Evolutionary conservation across 257 asterid species (phyloP).

Genomic region (Solanum virginianum): DNA sequence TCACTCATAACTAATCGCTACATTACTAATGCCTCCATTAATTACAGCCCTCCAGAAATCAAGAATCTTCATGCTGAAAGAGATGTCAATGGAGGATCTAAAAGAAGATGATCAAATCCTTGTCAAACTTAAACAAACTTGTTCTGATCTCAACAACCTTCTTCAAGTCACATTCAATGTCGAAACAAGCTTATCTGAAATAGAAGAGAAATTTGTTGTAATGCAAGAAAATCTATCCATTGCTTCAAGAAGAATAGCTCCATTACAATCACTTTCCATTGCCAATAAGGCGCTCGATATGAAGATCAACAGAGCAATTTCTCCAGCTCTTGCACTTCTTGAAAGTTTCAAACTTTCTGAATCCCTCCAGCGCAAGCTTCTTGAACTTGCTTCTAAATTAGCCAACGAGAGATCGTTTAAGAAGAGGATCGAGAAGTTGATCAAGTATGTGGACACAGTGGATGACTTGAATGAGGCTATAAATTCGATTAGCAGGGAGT

Average conservation of each 20-base stretch:
- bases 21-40: no score
- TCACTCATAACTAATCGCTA: no score
- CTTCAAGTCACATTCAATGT: conserved; percentile 25
- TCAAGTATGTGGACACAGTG: conserved; percentile 52
- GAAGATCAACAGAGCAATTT: conserved; percentile 56
- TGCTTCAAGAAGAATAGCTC: conserved; percentile 48
- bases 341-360: conserved; percentile 55
- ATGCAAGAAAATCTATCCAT: conserved; percentile 25
- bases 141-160: conserved; percentile 33
- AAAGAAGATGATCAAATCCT: conserved; percentile 29
- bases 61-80: not conserved
- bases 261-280: conserved; percentile 64
- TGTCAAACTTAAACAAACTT: conserved; percentile 19
- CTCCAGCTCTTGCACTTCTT: conserved; percentile 57
- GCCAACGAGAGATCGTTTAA: conserved; percentile 21
- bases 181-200: conserved; percentile 22
- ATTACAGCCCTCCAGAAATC: not conserved
- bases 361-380: conserved; percentile 44
- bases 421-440: conserved; percentile 29
- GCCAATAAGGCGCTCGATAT: conserved; percentile 66
- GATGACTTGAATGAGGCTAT: conserved; percentile 35
- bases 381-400: conserved; percentile 24
- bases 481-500: conserved; percentile 31
- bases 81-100: conserved; percentile 18
- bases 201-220: conserved; percentile 19